Evolutionary conservation across 2,329 filamentous ascomycete species (phyloP).

Genomic region (Fusarium concolor): DNA sequence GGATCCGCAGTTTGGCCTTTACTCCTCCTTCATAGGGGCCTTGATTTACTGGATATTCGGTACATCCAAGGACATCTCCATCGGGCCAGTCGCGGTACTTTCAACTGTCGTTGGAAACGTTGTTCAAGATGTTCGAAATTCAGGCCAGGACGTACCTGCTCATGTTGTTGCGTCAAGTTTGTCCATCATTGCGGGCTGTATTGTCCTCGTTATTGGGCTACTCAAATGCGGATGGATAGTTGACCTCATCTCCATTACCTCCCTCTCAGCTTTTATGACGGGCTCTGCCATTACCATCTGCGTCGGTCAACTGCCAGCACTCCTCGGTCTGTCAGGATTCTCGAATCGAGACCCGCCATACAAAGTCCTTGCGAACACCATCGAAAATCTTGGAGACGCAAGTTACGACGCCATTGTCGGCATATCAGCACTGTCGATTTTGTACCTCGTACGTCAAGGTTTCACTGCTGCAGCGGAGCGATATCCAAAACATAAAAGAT

Average conservation of each 20-base stretch:
- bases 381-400: slow-evolving; percentile 75
- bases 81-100: slow-evolving; percentile 95
- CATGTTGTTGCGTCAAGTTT: slow-evolving; percentile 82
- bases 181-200: slow-evolving; percentile 79
- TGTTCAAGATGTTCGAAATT: slow-evolving; percentile 70
- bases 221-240: slow-evolving; percentile 89
- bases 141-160: slow-evolving; percentile 67
- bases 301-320: slow-evolving; percentile 81
- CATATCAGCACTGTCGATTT: slow-evolving; percentile 79
- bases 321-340: slow-evolving; percentile 83
- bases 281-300: slow-evolving; percentile 92
- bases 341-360: slow-evolving; percentile 84
- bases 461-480: slow-evolving; percentile 76
- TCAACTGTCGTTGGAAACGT: slow-evolving; percentile 90
- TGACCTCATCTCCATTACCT: slow-evolving; percentile 89
- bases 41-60: slow-evolving; percentile 98
- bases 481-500: slow-evolving; percentile 74
- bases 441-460: slow-evolving; percentile 78
- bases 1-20: slow-evolving; percentile 82
- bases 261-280: slow-evolving; percentile 96
- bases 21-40: slow-evolving; percentile 94
- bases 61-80: slow-evolving; percentile 98
- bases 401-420: slow-evolving; percentile 89
- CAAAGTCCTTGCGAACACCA: slow-evolving; percentile 81
- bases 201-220: slow-evolving; percentile 83